These are phyloP conservation scores for Sungouiella thailandica DNA, from an alignment of 805 yeast genomes.

Conservation along the genomic window DNA sequence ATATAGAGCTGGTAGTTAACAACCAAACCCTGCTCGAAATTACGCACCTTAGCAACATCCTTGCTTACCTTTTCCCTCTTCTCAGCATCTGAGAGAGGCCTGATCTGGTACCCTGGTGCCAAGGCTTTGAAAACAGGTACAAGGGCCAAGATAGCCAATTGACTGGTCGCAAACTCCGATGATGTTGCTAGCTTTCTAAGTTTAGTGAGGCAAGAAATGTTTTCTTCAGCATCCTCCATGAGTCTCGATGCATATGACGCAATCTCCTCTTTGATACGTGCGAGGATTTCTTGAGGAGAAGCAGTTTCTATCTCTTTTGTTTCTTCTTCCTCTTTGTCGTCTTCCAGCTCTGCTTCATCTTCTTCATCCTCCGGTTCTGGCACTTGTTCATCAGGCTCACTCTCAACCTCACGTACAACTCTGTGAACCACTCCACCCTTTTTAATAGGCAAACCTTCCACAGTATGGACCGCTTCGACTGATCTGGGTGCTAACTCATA, in stretches of 20 bases:
- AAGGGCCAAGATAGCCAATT: slow-evolving; percentile 71
- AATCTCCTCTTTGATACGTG: slow-evolving; percentile 71
- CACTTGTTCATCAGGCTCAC: slow-evolving; percentile 15
- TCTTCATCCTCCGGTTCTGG: slow-evolving; percentile 11
- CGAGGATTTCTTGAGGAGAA: slow-evolving; percentile 48
- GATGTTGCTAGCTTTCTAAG: slow-evolving; percentile 67
- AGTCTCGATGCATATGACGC: slow-evolving; percentile 75
- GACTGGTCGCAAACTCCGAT: slow-evolving; percentile 58
- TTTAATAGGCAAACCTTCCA: slow-evolving; percentile 79
- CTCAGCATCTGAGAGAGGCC: slow-evolving; percentile 79
- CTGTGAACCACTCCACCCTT: slow-evolving; percentile 68
- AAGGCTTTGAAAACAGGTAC: slow-evolving; percentile 81
- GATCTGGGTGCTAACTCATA: slow-evolving; percentile 72
- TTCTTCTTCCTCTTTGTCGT: slow-evolving; percentile 11
- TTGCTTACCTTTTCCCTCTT: slow-evolving; percentile 75
- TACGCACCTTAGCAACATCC: slow-evolving; percentile 74
- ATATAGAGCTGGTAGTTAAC: slow-evolving; percentile 65
- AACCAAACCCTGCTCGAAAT: slow-evolving; percentile 76
- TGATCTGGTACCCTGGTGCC: slow-evolving; percentile 82
- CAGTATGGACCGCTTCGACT: slow-evolving; percentile 38
- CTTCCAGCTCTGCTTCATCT: slow-evolving; percentile 16
- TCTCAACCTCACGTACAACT: slow-evolving; percentile 39
- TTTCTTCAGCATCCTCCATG: slow-evolving; percentile 87
- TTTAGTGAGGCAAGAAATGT: slow-evolving; percentile 59
- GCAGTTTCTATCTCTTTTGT: slow-evolving; percentile 31